Evolutionary conservation across 2,329 filamentous ascomycete genomes (phyloP).

Genomic region (Tolypocladium sp.): DNA sequence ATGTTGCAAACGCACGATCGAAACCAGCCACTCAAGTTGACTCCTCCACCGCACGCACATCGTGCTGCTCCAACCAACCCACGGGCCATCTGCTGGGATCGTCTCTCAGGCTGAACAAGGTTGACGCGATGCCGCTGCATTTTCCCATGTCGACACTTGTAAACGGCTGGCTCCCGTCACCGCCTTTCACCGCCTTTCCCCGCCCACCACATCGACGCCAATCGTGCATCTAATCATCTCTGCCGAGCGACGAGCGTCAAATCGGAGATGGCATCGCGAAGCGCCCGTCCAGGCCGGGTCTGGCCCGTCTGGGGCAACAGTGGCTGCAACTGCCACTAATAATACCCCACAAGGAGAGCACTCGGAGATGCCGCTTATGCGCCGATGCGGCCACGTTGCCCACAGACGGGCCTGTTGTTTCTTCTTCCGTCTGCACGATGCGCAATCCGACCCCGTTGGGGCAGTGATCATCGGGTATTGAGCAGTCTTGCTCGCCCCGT

Average conservation of each 20-base stretch:
- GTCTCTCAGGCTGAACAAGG: background rate
- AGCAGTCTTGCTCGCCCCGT: background rate
- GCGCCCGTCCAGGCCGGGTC: background rate
- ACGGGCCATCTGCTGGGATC: too few species aligned
- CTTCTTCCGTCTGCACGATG: background rate
- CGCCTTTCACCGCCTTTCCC: background rate
- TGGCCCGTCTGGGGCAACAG: background rate
- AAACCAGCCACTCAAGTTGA: background rate
- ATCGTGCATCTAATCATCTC: background rate
- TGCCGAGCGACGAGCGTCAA: background rate
- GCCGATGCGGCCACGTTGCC: background rate
- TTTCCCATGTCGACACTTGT: background rate
- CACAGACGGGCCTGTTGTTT: background rate
- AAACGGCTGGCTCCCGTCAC: too few species aligned
- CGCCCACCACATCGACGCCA: background rate
- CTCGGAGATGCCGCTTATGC: background rate
- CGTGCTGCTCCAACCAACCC: background rate
- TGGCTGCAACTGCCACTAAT: too few species aligned
- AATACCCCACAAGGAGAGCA: too few species aligned
- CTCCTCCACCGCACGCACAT: too few species aligned
- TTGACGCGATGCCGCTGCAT: too few species aligned
- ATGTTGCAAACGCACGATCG: background rate
- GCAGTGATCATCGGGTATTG: background rate
- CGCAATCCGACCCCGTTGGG: background rate
- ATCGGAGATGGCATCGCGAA: background rate